Base-by-base conservation (phyloP, 2,329 filamentous ascomycete species). In the Epichloe sp. region DNA sequence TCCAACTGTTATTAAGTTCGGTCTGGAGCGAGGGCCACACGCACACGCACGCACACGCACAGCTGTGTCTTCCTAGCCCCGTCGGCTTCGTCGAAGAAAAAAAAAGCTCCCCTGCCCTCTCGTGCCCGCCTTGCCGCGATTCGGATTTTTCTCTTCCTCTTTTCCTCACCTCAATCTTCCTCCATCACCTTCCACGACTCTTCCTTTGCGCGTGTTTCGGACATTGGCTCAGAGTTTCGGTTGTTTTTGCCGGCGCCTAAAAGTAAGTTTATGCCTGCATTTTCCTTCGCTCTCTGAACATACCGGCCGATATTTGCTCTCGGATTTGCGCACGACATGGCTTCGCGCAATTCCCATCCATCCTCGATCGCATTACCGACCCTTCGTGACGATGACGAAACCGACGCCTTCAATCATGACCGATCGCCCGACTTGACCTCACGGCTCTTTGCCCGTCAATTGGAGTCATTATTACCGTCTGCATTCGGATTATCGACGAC, bases 211-310 rank as follows among this genome's bases (percentile, higher is more conserved):
- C 68, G 66, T 68, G 65, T 69, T 70, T 69, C 66, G 65, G 65
- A 66, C 65, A 60, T 68, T 68, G 65, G 63, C 65, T 67, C 61
- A 68, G 63, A 67, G 61, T 67, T 67, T 65, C 65, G 65, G 63
- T 68, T 68, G 68, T 70, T 72, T 68, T 72, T 72, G 65, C 68
- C 69, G 72, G 72, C 71, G 71, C 72, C 65, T 67, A 75, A 76
- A 75, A 75, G 73, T 76, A 66, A 75, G 73, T 75, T 56, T 58
- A 55, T 44, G 57, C 48, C 58, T 57, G 17, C 31, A 36, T 36
- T 10, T 52, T 19, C 43, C 31, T 23, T 46, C 41, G 42, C 38
- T 35, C 37, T 11, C 40, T 21, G 19, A 19, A 17, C 15, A 12
- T 31, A n/a, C 44, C 34, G 8, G 19, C 44, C 34, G 8, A 44